A percentile compares a stretch with the other conserved stretches of the same genome.
phyloP scores from a whole-genome alignment of 257 asterid species.

The Dorcoceras hygrometricum region DNA sequence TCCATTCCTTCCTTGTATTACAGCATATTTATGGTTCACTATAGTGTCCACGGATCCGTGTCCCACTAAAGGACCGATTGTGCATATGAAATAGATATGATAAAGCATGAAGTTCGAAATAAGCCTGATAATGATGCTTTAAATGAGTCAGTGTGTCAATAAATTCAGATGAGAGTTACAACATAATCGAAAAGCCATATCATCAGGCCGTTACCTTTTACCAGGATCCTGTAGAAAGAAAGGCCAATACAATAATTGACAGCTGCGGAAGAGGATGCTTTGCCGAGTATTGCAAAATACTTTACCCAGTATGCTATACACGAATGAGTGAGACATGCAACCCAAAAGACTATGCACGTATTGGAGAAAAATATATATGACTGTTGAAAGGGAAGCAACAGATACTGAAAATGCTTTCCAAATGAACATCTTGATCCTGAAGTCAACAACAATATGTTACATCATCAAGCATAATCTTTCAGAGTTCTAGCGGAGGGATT shows the following conservation, averaged over 20 bases:
- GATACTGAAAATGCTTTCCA: conserved; percentile 60
- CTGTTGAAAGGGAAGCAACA: conserved; percentile 67
- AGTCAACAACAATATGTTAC: conserved; percentile 31
- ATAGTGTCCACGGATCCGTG: neutral
- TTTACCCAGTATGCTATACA: conserved; percentile 35
- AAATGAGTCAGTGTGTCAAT: neutral
- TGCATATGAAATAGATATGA: neutral
- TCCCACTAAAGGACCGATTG: neutral
- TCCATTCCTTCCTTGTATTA: neutral
- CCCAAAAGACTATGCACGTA: conserved; percentile 38
- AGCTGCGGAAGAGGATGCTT: conserved; percentile 61
- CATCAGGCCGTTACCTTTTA: conserved; percentile 46
- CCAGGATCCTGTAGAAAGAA: conserved; percentile 62
- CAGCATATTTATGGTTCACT: conserved; percentile 4
- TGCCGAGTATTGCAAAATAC: conserved; percentile 54
- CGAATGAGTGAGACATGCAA: conserved; percentile 37
- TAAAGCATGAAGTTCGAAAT: conserved; percentile 5
- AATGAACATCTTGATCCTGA: conserved; percentile 51
- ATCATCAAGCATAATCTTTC: conserved; percentile 11
- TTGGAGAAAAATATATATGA: conserved; percentile 61
- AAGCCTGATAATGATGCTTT: conserved; percentile 3
- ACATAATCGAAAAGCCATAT: conserved; percentile 11
- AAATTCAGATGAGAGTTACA: conserved; percentile 17
- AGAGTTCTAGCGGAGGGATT: conserved; percentile 13
- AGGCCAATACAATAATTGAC: conserved; percentile 88